Percentiles rank a stretch among this genome's conserved stretches.
Conservation (phyloP, 140 eudicot genomes). For the Erigeron philadelphicus region DNA sequence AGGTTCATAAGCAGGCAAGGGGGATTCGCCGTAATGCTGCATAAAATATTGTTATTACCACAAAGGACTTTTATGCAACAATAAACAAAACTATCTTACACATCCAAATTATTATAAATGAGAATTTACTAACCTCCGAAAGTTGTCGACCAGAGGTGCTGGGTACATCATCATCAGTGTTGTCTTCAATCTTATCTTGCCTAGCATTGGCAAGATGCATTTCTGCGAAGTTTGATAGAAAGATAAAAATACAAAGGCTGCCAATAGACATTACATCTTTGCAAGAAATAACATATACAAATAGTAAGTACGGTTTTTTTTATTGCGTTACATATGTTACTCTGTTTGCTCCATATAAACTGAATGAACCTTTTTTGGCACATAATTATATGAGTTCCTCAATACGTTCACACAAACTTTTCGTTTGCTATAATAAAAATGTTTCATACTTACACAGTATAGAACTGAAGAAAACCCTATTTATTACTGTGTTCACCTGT, state of each 20-base stretch:
- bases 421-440: background rate
- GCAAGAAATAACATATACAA: slow-evolving; percentile 12
- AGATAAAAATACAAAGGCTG: slow-evolving; percentile 17
- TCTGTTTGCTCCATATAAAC: background rate
- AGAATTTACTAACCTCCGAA: slow-evolving; percentile 40
- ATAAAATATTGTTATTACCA: slow-evolving; percentile 12
- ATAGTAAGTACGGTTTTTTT: background rate
- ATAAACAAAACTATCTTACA: slow-evolving; percentile 16
- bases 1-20: slow-evolving; percentile 93
- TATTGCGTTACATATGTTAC: slow-evolving; percentile 16
- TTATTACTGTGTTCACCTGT: slow-evolving; percentile 50
- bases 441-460: slow-evolving; percentile 1
- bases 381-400: slow-evolving; percentile 11
- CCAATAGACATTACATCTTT: background rate
- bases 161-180: slow-evolving; percentile 74
- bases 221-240: slow-evolving; percentile 45
- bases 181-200: slow-evolving; percentile 61
- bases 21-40: slow-evolving; percentile 93
- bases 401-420: slow-evolving; percentile 5
- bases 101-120: background rate
- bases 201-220: slow-evolving; percentile 83
- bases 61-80: slow-evolving; percentile 10
- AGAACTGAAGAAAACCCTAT: background rate
- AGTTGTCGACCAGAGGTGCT: slow-evolving; percentile 86
- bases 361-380: background rate